Evolutionary conservation across 345 rosid genomes (phyloP), one percentile per base, ranked within the genome.

Genomic region (Euclidium syriacum): DNA sequence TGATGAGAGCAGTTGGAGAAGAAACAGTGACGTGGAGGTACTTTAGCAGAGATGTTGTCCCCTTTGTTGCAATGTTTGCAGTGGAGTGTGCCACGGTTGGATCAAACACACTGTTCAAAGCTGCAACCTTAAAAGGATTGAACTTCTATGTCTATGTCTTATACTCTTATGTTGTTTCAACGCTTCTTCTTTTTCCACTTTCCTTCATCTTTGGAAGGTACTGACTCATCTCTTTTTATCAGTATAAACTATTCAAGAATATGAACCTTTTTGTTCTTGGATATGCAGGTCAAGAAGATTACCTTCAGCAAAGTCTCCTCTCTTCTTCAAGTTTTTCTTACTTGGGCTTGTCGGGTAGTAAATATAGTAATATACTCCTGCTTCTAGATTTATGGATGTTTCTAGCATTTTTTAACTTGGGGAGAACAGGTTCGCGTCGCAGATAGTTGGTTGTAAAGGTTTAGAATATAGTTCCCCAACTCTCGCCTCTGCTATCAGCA

Each of bases 91-190:
- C 40, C 2, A 59, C 66, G 17, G 78, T 79, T 3, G 74, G 63
- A 14, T 1, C 64, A 10, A 70, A 40, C 58, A 56, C 73, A 30
- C 58, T 64, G 3, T 79, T 62, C 75, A 76, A 79, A 53, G 75
- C 76, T 44, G 80, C 78, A 2, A 14, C 74, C 14, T 35, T 20
- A 42, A 64, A 57, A 51, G 77, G 80, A 34, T 16, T 76, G 68
- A 76, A 43, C 71, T 60, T 54, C 68, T 65, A 67, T 58, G 65
- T 70, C 59, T 75, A 48, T 54, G 2, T 75, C 23, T 27, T 56
- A 0, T 79, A 73, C 43, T 22, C 61, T 39, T 70, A 53, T n/a
- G 61, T 18, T 15, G 32, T 62, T n/a, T 53, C 64, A 7, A 54
- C 75, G 3, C 46, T 73, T 38, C 48, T 26, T 12, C 40, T 71